Evolutionary conservation across 106 monocot species (phyloP), one percentile per base, ranked within the genome.

Genomic region (Ottelia alismoides): DNA sequence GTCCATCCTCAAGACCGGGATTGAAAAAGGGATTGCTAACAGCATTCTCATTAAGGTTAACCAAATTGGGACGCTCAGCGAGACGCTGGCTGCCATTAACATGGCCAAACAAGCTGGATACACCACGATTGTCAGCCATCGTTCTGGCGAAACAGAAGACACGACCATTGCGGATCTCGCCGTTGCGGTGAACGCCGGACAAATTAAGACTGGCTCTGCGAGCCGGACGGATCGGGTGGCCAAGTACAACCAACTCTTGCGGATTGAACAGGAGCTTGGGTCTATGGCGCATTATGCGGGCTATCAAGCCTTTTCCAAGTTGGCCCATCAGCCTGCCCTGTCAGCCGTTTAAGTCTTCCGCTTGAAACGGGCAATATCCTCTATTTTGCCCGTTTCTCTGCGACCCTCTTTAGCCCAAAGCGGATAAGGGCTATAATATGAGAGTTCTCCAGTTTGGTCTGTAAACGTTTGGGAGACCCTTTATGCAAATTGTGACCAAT

Each of bases 1-100:
- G 3, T 79, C 78, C n/a, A n/a, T n/a, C n/a, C 35, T 40, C 14
- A 40, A 14, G 9, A 40, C 5, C 9, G 35, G 35, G 9, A 40
- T 40, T 6, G 35, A 40, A 40, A 40, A 14, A 40, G 9, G 35
- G 14, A 40, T 40, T 14, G 35, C 35, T 40, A 40, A 40, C 35
- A 14, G 9, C 9, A 40, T 40, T 14, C 5, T 40, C 35, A 40
- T 40, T 14, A 40, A 40, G 35, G 9, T 14, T 6, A 40, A 40
- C 14, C 35, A 40, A 14, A 40, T 40, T 14, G 35, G 35, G 9
- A 40, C 35, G 35, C 14, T 40, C 9, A 40, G 9, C 9, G 35
- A 40, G 14, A 40, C 35, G 35, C 35, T 40, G 35, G 35, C 5
- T 5, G 14, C 35, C 9, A 40, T 40, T 14, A 4, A 14, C 9